Evolutionary conservation across 192 early-diverging fungal genomes (phyloP).

Genomic region (Funneliformis geosporum): DNA sequence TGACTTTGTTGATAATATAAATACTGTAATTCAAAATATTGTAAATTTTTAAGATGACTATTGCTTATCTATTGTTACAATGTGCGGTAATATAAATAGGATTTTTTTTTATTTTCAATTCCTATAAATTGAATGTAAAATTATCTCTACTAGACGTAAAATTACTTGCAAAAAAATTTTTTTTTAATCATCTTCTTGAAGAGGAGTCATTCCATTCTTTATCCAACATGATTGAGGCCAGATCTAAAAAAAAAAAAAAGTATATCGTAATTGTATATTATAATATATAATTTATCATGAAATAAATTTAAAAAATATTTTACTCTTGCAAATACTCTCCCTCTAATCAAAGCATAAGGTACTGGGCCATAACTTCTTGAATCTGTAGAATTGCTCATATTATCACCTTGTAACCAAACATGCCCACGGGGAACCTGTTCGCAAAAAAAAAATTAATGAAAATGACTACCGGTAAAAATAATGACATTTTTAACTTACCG

Average conservation of each 20-base stretch:
- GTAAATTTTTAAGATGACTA: not conserved
- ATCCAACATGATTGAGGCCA: constrained; percentile 22
- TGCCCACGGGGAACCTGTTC: constrained; percentile 78
- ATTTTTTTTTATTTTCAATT: not conserved
- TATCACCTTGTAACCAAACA: constrained; percentile 93
- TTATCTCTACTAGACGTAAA: not conserved
- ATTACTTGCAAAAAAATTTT: not conserved
- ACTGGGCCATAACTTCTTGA: constrained; percentile 89
- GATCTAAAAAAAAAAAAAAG: not conserved
- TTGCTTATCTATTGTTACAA: not conserved
- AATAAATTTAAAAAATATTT: not conserved
- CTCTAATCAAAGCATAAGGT: constrained; percentile 75
- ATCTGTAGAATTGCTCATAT: constrained; percentile 86
- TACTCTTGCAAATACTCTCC: constrained; percentile 72
- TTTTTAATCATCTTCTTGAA: not conserved
- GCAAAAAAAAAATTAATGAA: not conserved
- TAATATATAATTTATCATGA: not conserved
- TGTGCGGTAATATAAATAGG: not conserved
- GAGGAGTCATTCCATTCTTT: constrained; percentile 20
- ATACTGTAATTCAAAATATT: not conserved
- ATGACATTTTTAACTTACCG: constrained; percentile 41
- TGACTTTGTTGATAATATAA: not conserved
- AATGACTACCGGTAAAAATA: not conserved
- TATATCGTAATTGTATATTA: constrained; percentile 8
- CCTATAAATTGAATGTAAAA: not conserved